These are phyloP conservation scores for Arthroderma uncinatum DNA, from an alignment of 2,329 filamentous ascomycete genomes.

Conservation along the genomic window DNA sequence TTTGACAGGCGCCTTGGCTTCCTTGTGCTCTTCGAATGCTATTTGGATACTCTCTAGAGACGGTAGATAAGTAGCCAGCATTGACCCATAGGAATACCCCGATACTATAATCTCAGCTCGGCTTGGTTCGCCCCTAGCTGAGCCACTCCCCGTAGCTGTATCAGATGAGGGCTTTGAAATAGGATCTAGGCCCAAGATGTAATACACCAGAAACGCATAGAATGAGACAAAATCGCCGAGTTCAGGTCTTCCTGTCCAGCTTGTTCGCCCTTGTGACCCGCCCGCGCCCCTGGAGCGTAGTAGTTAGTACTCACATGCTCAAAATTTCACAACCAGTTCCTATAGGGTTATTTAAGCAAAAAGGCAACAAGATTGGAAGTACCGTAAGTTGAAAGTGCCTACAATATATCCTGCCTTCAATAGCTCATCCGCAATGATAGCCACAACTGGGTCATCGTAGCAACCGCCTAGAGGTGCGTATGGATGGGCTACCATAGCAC, in stretches of 20 bases:
- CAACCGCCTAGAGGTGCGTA: conserved; percentile 79
- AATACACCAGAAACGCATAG: conserved; percentile 66
- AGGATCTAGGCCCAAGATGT: conserved; percentile 49
- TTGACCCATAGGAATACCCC: conserved; percentile 85
- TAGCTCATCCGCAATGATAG: conserved; percentile 52
- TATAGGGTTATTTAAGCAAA: not conserved
- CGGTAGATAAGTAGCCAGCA: conserved; percentile 65
- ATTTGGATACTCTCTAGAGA: conserved; percentile 46
- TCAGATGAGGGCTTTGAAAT: too few relatives aligned
- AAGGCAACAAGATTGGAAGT: conserved; percentile 15
- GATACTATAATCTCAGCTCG: conserved; percentile 46
- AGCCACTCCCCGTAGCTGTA: not conserved
- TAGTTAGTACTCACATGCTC: not conserved
- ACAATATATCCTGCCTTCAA: conserved; percentile 63
- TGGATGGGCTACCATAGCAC: conserved; percentile 71
- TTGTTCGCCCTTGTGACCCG: conserved; percentile 63
- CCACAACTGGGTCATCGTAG: conserved; percentile 71
- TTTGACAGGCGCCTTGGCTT: conserved; percentile 40
- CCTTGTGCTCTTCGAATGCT: conserved; percentile 46
- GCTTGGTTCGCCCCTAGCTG: conserved; percentile 14
- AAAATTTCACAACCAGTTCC: not conserved
- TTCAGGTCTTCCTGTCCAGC: conserved; percentile 77
- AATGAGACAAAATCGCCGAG: conserved; percentile 71
- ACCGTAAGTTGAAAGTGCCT: conserved; percentile 88
- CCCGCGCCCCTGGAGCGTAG: conserved; percentile 56